A percentile compares a stretch with the other conserved stretches of the same genome.
phyloP scores from a whole-genome alignment of 805 yeast genomes.

The Saccharomyces paradoxus region DNA sequence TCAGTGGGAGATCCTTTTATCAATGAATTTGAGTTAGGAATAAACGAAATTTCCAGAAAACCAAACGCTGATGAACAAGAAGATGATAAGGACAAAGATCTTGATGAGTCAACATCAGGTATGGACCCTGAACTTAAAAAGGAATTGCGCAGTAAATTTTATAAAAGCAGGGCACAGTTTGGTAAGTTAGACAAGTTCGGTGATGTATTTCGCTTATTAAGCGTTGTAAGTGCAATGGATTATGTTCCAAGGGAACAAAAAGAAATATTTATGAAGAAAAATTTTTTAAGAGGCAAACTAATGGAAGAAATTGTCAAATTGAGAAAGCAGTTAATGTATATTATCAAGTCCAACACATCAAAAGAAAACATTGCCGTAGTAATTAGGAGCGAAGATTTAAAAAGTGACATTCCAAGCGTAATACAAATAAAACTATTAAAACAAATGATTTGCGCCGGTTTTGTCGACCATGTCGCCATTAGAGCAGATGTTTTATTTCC shows the following conservation, averaged over 20 bases:
- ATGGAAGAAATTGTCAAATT: constrained; percentile 82
- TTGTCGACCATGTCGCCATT: constrained; percentile 81
- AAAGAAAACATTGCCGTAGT: constrained; percentile 51
- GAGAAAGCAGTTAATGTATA: constrained; percentile 67
- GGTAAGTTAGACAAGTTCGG: constrained; percentile 61
- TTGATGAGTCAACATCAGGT: constrained; percentile 23
- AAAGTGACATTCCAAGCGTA: constrained; percentile 58
- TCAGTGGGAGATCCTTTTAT: constrained; percentile 91
- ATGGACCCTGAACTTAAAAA: constrained; percentile 34
- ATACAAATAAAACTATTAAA: constrained; percentile 69
- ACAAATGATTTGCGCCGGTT: constrained; percentile 90
- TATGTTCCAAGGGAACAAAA: constrained; percentile 49
- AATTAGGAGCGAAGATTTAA: constrained; percentile 37
- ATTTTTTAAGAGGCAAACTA: constrained; percentile 67
- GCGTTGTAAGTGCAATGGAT: constrained; percentile 83
- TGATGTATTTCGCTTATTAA: constrained; percentile 66
- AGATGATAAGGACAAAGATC: constrained; percentile 18
- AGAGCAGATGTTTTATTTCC: constrained; percentile 66
- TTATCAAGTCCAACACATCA: constrained; percentile 60
- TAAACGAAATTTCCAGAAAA: constrained; percentile 21
- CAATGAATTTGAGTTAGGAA: constrained; percentile 65
- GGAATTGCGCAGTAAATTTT: constrained; percentile 42
- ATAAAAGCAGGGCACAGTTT: constrained; percentile 52
- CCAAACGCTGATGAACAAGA: constrained; percentile 7
- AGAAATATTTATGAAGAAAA: constrained; percentile 42